Percentiles rank a stretch among this genome's conserved stretches.
Conservation (phyloP, 331 rosid species). For the Cydonia oblonga region DNA sequence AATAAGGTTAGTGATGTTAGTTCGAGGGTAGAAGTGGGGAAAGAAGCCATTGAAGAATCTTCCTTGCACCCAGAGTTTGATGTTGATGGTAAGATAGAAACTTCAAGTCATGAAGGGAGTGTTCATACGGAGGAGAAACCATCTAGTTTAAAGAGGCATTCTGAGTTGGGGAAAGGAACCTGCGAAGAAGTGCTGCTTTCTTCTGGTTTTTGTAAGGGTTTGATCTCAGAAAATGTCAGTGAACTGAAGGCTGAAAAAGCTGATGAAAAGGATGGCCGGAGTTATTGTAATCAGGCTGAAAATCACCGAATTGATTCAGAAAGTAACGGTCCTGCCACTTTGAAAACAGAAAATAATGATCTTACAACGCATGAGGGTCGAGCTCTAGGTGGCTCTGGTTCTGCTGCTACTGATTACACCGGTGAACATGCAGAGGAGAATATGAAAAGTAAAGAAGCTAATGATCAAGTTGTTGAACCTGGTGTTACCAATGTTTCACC, state of each 20-base stretch:
- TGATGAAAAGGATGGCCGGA: slow-evolving; percentile 14
- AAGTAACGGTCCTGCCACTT: neutral
- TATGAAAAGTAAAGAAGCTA: slow-evolving; percentile 22
- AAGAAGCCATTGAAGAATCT: slow-evolving; percentile 24
- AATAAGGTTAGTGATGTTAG: slow-evolving; percentile 20
- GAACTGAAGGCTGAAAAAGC: slow-evolving; percentile 28
- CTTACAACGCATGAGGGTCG: slow-evolving; percentile 10
- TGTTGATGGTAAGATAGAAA: slow-evolving; percentile 9
- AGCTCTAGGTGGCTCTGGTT: slow-evolving; percentile 17
- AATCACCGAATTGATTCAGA: slow-evolving; percentile 11
- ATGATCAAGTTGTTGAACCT: slow-evolving; percentile 23
- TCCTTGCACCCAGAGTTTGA: slow-evolving; percentile 23
- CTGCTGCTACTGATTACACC: slow-evolving; percentile 3
- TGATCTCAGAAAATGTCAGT: slow-evolving; percentile 11
- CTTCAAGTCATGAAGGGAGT: neutral
- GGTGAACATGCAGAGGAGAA: slow-evolving; percentile 26
- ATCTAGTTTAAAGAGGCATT: slow-evolving; percentile 20
- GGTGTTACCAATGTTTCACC: slow-evolving; percentile 16
- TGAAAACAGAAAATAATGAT: slow-evolving; percentile 2
- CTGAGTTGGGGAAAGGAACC: slow-evolving; percentile 24
- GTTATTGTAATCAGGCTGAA: slow-evolving; percentile 16
- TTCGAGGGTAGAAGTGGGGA: slow-evolving; percentile 18
- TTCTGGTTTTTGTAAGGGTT: neutral
- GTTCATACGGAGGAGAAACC: neutral
- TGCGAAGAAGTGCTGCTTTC: slow-evolving; percentile 22